A percentile compares a stretch with the other conserved stretches of the same genome.
Conservation (phyloP, 106 monocot genomes). For the Apostasia ramifera region DNA sequence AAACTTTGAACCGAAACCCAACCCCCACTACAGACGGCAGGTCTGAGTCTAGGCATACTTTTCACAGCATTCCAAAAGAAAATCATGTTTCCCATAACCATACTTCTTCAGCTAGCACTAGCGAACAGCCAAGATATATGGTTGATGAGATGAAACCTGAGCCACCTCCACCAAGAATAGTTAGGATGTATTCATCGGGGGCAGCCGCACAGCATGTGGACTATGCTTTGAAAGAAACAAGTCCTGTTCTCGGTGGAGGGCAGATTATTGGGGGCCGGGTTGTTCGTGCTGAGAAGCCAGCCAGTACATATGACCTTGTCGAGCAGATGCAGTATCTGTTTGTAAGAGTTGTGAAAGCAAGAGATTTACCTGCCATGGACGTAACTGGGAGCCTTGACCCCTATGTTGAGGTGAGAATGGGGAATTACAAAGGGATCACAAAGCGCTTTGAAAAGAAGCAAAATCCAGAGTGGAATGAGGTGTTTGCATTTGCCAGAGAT, state of each 20-base stretch:
- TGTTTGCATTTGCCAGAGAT: conserved; percentile 55
- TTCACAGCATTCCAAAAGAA: conserved; percentile 34
- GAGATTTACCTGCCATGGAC: conserved; percentile 34
- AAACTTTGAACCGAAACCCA: conserved; percentile 7
- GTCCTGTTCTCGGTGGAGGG: conserved; percentile 22
- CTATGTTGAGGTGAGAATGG: conserved; percentile 50
- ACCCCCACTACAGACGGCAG: conserved; percentile 14
- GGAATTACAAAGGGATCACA: conserved; percentile 48
- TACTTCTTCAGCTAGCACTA: conserved; percentile 15
- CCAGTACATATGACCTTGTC: conserved; percentile 49
- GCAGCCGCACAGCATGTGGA: conserved; percentile 33
- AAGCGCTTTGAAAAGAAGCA: conserved; percentile 38
- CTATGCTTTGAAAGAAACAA: conserved; percentile 48
- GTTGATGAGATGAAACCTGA: conserved; percentile 38
- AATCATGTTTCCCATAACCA: conserved; percentile 23
- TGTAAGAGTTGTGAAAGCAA: conserved; percentile 49
- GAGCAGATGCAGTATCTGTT: conserved; percentile 55
- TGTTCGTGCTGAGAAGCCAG: conserved; percentile 30
- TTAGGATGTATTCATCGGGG: conserved; percentile 29
- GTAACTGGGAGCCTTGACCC: conserved; percentile 44
- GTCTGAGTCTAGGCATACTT: conserved; percentile 24
- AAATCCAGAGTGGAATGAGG: conserved; percentile 54
- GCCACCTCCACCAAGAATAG: conserved; percentile 26
- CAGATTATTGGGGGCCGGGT: conserved; percentile 34
- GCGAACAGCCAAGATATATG: conserved; percentile 21